A percentile compares a stretch with the other conserved stretches of the same genome.
These are phyloP conservation scores for Cladorrhinum samala DNA, from an alignment of 495 filamentous ascomycete species.

Conservation along the genomic window DNA sequence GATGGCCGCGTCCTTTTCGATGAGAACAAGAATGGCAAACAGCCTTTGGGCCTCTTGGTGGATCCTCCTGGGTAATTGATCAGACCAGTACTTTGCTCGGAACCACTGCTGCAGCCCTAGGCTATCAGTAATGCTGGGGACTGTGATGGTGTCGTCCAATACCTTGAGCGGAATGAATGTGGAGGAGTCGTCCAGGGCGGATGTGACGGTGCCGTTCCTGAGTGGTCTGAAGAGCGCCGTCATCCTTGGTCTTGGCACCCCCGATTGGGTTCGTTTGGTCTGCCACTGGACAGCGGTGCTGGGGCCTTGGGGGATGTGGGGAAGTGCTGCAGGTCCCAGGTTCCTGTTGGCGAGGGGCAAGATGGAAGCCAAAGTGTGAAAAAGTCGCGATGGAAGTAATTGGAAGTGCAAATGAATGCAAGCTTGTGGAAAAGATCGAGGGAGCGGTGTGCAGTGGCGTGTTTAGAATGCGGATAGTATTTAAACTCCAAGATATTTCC, in stretches of 20 bases:
- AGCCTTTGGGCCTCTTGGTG: conserved; percentile 3
- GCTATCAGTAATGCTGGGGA: background rate
- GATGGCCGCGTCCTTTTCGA: background rate
- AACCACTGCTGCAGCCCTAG: background rate
- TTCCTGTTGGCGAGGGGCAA: background rate
- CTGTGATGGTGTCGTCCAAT: background rate
- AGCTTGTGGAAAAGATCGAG: background rate
- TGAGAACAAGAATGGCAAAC: conserved; percentile 7
- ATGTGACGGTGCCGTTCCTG: background rate
- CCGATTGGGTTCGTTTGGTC: background rate
- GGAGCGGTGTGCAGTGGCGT: background rate
- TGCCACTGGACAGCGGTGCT: too few species aligned
- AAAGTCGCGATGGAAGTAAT: background rate
- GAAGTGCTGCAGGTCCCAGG: background rate
- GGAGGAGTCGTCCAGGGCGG: background rate
- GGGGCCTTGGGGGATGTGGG: background rate
- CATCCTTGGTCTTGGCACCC: background rate
- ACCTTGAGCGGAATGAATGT: background rate
- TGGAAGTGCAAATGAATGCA: background rate
- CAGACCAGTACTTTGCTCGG: background rate
- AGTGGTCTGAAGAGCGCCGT: background rate
- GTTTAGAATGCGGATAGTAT: background rate
- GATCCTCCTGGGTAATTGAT: background rate
- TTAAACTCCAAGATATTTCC: background rate
- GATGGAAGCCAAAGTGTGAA: background rate